Evolutionary conservation across 2,329 filamentous ascomycete genomes (phyloP), one percentile per base, ranked within the genome.

Genomic region (Ophiosphaerella korrae): DNA sequence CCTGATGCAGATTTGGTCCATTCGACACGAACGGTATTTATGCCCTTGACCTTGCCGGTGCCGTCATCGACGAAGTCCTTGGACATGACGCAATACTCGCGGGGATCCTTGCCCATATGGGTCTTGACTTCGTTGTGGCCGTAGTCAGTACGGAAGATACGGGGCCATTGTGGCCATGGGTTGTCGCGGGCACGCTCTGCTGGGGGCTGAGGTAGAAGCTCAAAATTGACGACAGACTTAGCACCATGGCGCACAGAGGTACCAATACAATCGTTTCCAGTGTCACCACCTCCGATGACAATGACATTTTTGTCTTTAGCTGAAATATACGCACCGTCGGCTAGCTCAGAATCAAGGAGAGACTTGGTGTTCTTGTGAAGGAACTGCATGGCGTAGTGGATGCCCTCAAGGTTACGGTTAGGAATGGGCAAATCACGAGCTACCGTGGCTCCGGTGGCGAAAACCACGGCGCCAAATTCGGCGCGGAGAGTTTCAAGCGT

Each of bases 341-440:
- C 82, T 24, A 97, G 84, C 70, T 91, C 86, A 11, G 92, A 96
- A 79, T 97, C 93, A 45, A 97, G 88, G 6, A 97, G 85, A 24
- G 92, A 96, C 82, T 97, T 97, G 74, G 93, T 97, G 82, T 97
- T 97, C 80, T 89, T 89, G 83, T 96, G 92, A 70, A 97, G 75
- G 82, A 97, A 97, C 76, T 96, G 88, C 93, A 97, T 97, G 62
- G 93, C 93, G 68, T 89, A 97, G 79, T 97, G 92, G 50, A 97
- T 89, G 45, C 93, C 93, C 41, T 93, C 86, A 7, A 96, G 82
- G 73, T 91, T 89, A 65, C 93, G 90, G 66, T 89, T 89, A 71
- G 92, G 89, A 69, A 96, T 95, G 56, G 92, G 92, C 47, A 97
- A 83, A 73, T 97, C 92, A 75, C 93, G 90, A 51, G 91, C 90